Conservation (phyloP, 2,329 filamentous ascomycete species). For the Penicillium sp. region DNA sequence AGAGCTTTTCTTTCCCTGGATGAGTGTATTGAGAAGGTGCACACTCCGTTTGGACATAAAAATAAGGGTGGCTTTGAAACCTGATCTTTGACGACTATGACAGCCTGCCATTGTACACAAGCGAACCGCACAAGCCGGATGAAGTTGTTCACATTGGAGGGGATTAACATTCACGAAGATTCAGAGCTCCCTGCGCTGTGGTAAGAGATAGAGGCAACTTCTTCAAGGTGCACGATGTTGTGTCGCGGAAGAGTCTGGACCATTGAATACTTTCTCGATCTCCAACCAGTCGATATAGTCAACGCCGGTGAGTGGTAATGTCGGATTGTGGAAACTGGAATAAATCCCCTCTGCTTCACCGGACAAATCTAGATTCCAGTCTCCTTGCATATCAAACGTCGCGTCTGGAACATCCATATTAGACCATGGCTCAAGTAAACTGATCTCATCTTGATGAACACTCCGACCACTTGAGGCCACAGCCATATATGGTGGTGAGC, state of each 20-base stretch:
- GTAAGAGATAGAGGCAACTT: background rate
- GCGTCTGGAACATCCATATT: constrained; percentile 1
- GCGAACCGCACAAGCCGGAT: background rate
- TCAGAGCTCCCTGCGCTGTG: background rate
- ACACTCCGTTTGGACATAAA: background rate
- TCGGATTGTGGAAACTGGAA: constrained; percentile 18
- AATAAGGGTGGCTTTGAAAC: background rate
- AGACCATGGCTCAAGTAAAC: constrained; percentile 12
- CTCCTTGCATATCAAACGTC: constrained; percentile 13
- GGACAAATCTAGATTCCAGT: constrained; percentile 14
- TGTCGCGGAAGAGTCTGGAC: background rate
- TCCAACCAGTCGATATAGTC: constrained; percentile 20
- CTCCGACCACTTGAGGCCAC: background rate
- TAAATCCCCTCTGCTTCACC: constrained; percentile 18
- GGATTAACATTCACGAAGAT: background rate
- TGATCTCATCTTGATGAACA: constrained; percentile 5
- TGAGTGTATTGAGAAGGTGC: background rate
- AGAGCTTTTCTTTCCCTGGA: background rate
- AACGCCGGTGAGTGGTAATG: constrained; percentile 16
- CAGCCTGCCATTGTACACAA: background rate
- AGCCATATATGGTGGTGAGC: background rate
- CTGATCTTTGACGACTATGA: background rate
- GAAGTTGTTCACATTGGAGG: background rate
- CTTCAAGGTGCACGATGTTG: background rate
- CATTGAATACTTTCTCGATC: constrained; percentile 18